These are phyloP conservation scores for Hypomontagnella submonticulosa DNA, from an alignment of 495 filamentous ascomycete species.

Conservation along the genomic window DNA sequence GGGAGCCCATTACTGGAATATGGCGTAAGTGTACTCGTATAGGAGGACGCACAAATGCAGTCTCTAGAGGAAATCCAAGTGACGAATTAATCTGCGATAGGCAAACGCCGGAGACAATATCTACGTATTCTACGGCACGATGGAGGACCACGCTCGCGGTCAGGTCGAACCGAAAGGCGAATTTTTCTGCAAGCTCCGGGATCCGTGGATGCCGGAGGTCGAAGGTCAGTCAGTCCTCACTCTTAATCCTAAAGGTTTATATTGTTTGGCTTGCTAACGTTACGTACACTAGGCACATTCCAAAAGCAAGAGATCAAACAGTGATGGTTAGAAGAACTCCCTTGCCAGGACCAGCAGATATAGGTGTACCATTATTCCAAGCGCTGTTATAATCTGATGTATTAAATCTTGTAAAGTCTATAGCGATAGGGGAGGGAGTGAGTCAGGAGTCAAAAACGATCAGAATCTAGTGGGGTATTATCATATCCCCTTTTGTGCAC, in stretches of 20 bases:
- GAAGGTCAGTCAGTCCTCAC: slow-evolving; percentile 55
- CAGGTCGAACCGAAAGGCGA: slow-evolving; percentile 74
- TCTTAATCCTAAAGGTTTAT: neutral
- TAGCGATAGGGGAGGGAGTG: too few relatives aligned
- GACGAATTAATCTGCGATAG: slow-evolving; percentile 44
- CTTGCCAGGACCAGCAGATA: too few relatives aligned
- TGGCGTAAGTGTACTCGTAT: slow-evolving; percentile 56
- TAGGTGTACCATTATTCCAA: too few relatives aligned
- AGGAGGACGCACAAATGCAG: too few relatives aligned
- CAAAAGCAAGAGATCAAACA: slow-evolving; percentile 70
- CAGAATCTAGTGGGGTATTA: too few relatives aligned
- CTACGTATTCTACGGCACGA: slow-evolving; percentile 71
- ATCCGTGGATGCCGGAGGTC: slow-evolving; percentile 73
- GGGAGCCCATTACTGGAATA: slow-evolving; percentile 73
- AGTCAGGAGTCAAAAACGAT: too few relatives aligned
- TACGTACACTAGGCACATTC: slow-evolving; percentile 59
- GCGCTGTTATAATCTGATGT: too few relatives aligned
- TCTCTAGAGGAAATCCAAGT: neutral
- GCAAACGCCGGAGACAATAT: slow-evolving; percentile 66
- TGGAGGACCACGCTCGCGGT: slow-evolving; percentile 63
- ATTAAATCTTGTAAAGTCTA: too few relatives aligned
- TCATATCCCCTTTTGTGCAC: too few relatives aligned
- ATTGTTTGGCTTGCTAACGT: neutral
- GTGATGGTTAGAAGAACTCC: slow-evolving; percentile 38
- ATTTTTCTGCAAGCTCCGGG: slow-evolving; percentile 70